phyloP scores from a whole-genome alignment of 768 basidiomycete species.

The Rhodocollybia butyracea region DNA sequence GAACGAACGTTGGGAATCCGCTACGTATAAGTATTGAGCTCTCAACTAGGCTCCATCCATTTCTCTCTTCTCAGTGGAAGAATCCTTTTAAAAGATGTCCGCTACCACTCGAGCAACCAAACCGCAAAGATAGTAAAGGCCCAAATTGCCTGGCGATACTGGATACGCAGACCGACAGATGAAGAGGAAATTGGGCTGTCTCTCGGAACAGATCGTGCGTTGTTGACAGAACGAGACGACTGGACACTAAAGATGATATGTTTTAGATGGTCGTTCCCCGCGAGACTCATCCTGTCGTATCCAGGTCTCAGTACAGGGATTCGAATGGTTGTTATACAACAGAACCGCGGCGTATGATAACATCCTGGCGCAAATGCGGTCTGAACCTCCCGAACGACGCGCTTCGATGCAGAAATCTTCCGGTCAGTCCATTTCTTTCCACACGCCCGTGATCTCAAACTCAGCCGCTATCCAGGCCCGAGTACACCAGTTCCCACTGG shows the following conservation, averaged over 20 bases:
- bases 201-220: constrained; percentile 53
- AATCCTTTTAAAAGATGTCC: constrained; percentile 82
- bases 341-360: constrained; percentile 84
- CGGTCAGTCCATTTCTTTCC: constrained; percentile 24
- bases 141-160: constrained; percentile 91
- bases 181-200: constrained; percentile 60
- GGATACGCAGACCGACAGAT: constrained; percentile 79
- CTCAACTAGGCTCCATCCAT: constrained; percentile 74
- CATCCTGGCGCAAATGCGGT: constrained; percentile 75
- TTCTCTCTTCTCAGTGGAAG: constrained; percentile 86
- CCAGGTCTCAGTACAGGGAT: constrained; percentile 74
- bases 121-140: constrained; percentile 81
- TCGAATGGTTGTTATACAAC: constrained; percentile 95
- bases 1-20: not conserved
- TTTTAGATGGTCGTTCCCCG: constrained; percentile 31
- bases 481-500: not conserved
- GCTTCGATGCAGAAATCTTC: constrained; percentile 37
- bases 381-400: constrained; percentile 29
- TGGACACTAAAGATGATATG: too few species aligned
- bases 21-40: constrained; percentile 4
- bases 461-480: not conserved
- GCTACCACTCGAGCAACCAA: constrained; percentile 91
- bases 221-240: too few species aligned
- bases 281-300: constrained; percentile 70
- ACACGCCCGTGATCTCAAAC: too few species aligned